A percentile compares a stretch with the other conserved stretches of the same genome.
phyloP scores from a whole-genome alignment of 2,329 filamentous ascomycete species.

The Metarhizium guizhouense region DNA sequence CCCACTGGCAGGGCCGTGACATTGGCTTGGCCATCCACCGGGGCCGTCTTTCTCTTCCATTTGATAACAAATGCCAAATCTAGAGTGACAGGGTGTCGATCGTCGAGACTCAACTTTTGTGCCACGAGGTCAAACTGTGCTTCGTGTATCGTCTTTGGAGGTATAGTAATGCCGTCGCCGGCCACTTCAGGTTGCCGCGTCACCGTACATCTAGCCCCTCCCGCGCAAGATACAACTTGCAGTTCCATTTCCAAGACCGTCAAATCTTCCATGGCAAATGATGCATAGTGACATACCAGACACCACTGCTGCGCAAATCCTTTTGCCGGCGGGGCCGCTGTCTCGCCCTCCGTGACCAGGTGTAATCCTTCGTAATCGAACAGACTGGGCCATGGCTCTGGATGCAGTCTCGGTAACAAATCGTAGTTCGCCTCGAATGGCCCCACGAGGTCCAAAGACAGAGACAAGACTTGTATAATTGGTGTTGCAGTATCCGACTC shows the following conservation, averaged over 20 bases:
- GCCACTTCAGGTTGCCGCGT: constrained; percentile 26
- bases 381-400: constrained; percentile 76
- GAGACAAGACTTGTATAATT: constrained; percentile 62
- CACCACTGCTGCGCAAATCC: constrained; percentile 78
- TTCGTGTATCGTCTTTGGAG: constrained; percentile 61
- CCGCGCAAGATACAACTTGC: constrained; percentile 49
- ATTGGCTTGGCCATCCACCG: constrained; percentile 32
- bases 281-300: constrained; percentile 63
- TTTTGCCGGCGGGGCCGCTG: constrained; percentile 19
- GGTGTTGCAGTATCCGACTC: constrained; percentile 71
- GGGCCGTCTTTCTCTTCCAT: constrained; percentile 56
- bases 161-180: constrained; percentile 39
- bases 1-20: constrained; percentile 67
- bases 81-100: constrained; percentile 65
- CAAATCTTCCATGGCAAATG: constrained; percentile 67
- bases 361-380: constrained; percentile 54
- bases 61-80: constrained; percentile 67
- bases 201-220: constrained; percentile 50
- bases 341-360: constrained; percentile 18
- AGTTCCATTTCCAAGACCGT: constrained; percentile 55
- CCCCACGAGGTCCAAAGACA: constrained; percentile 64
- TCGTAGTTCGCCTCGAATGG: constrained; percentile 93
- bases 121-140: constrained; percentile 65
- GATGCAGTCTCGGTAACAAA: constrained; percentile 68
- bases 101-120: constrained; percentile 72